phyloP scores from a whole-genome alignment of 2,329 filamentous ascomycete genomes.

The Penicillium sp. region DNA sequence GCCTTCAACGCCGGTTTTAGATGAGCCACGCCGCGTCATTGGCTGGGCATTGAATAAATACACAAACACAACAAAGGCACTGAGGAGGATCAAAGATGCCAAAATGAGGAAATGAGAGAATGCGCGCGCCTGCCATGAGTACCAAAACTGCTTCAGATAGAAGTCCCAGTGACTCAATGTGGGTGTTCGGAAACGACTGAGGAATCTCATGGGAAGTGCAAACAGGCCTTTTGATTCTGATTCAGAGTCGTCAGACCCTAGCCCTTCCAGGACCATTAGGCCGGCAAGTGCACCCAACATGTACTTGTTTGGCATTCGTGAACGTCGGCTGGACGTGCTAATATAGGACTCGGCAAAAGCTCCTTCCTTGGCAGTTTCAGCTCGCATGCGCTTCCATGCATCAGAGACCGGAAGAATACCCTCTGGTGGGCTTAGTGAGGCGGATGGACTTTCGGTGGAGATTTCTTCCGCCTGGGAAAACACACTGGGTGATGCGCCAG shows the following conservation, averaged over 20 bases:
- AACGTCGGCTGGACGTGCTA: slow-evolving; percentile 45
- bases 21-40: slow-evolving; percentile 49
- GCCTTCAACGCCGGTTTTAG: slow-evolving; percentile 30
- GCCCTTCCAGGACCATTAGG: slow-evolving; percentile 84
- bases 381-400: slow-evolving; percentile 42
- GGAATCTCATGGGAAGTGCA: slow-evolving; percentile 58
- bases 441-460: slow-evolving; percentile 31
- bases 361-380: slow-evolving; percentile 32
- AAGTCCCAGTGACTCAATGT: slow-evolving; percentile 25
- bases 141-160: slow-evolving; percentile 29
- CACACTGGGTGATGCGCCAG: slow-evolving; percentile 39
- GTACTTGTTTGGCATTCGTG: slow-evolving; percentile 64
- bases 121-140: slow-evolving; percentile 39
- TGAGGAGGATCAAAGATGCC: slow-evolving; percentile 49
- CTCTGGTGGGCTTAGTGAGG: slow-evolving; percentile 37
- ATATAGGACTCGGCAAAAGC: slow-evolving; percentile 42
- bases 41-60: slow-evolving; percentile 56
- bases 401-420: slow-evolving; percentile 46
- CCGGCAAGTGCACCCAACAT: slow-evolving; percentile 92
- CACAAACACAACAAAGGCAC: slow-evolving; percentile 56
- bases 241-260: slow-evolving; percentile 64
- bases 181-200: slow-evolving; percentile 40
- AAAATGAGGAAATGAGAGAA: slow-evolving; percentile 49
- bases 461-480: slow-evolving; percentile 41
- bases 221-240: slow-evolving; percentile 63